Conservation (phyloP, 768 basidiomycete genomes). For the Tulasnella sp. region DNA sequence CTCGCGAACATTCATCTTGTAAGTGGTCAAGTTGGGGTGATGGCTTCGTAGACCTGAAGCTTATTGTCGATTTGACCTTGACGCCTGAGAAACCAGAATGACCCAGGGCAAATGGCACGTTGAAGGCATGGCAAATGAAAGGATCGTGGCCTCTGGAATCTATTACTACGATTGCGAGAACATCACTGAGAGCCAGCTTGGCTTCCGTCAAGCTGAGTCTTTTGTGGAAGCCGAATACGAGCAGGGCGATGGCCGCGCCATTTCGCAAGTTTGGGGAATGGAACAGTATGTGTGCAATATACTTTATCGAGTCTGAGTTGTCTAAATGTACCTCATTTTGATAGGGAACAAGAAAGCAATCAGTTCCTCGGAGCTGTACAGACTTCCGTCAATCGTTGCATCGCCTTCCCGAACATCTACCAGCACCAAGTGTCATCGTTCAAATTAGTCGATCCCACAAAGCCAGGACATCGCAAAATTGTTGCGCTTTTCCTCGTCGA, state of each 20-base stretch:
- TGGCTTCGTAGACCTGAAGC: not conserved
- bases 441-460: not conserved
- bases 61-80: not conserved
- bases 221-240: not conserved
- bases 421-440: conserved; percentile 13
- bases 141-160: conserved; percentile 20
- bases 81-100: conserved; percentile 36
- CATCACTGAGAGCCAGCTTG: conserved; percentile 2
- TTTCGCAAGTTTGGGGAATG: not conserved
- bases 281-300: not conserved
- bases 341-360: not conserved
- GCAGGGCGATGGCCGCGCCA: not conserved
- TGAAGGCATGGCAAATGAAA: conserved; percentile 29
- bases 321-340: not conserved
- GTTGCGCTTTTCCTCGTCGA: conserved; percentile 6
- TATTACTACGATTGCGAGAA: conserved; percentile 16
- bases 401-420: conserved; percentile 14
- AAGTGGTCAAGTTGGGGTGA: not conserved
- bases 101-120: conserved; percentile 34
- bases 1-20: conserved; percentile 25
- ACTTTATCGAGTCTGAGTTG: not conserved
- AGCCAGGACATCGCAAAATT: conserved; percentile 14
- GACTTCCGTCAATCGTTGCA: conserved; percentile 4
- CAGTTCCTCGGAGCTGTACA: not conserved
- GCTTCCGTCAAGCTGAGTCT: not conserved